phyloP scores from a whole-genome alignment of 2,329 filamentous ascomycete species.

The Verticillium tricorpus region DNA sequence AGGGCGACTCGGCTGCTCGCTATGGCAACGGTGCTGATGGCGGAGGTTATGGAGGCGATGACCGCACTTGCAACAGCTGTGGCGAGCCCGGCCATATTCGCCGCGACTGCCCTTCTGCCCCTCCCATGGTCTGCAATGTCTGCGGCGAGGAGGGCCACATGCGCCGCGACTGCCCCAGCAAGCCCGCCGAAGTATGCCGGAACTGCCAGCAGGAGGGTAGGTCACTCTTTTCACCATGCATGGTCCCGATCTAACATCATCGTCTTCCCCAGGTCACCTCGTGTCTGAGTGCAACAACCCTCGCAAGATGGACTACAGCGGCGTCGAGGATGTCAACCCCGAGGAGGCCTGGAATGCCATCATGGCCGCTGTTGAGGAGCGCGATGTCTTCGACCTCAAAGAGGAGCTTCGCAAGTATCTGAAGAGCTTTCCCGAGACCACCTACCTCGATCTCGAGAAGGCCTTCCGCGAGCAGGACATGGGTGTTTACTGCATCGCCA shows the following conservation, averaged over 20 bases:
- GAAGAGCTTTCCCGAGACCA: constrained; percentile 54
- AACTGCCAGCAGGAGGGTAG: constrained; percentile 60
- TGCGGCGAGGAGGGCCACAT: constrained; percentile 54
- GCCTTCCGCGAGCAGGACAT: constrained; percentile 52
- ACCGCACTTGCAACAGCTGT: constrained; percentile 38
- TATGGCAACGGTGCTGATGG: background rate
- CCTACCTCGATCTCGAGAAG: constrained; percentile 56
- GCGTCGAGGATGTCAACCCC: constrained; percentile 41
- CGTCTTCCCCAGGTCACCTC: constrained; percentile 43
- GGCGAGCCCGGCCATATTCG: constrained; percentile 48
- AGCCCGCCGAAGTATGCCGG: constrained; percentile 50
- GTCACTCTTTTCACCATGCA: constrained; percentile 7
- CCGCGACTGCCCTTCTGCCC: constrained; percentile 59
- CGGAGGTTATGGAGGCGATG: background rate
- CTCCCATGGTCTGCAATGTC: constrained; percentile 53
- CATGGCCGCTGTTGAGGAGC: constrained; percentile 42
- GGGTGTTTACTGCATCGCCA: constrained; percentile 56
- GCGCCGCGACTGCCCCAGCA: constrained; percentile 59
- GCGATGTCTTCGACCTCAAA: constrained; percentile 61
- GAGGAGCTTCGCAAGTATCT: constrained; percentile 55
- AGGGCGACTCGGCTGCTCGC: background rate
- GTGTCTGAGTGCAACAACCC: constrained; percentile 53
- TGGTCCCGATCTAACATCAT: constrained; percentile 4
- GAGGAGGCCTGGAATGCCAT: constrained; percentile 58
- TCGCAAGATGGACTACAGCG: constrained; percentile 51